Conservation (phyloP, 2,329 filamentous ascomycete species). For the Colletotrichum sp. region DNA sequence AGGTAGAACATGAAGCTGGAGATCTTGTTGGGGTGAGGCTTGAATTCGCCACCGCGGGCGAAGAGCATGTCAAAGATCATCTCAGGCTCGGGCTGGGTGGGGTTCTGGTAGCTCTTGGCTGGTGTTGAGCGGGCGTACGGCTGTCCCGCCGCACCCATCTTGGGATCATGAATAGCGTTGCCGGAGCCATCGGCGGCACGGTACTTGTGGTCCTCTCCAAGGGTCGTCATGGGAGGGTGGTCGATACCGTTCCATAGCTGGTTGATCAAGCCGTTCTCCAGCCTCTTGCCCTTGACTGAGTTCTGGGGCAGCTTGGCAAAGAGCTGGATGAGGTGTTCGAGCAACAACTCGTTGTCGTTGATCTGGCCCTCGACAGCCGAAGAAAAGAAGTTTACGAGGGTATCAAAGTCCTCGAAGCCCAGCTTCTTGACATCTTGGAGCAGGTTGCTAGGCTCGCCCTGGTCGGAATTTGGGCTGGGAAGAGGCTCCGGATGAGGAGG, state of each 20-base stretch:
- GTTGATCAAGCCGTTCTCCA: conserved; percentile 20
- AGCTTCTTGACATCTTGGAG: conserved; percentile 21
- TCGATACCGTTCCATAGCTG: conserved; percentile 23
- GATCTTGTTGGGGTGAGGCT: conserved; percentile 41
- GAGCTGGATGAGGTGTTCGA: conserved; percentile 22
- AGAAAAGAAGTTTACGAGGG: conserved; percentile 17
- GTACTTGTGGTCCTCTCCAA: conserved; percentile 21
- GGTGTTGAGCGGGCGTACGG: conserved; percentile 21
- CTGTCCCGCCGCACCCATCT: conserved; percentile 21
- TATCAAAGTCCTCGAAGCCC: conserved; percentile 23
- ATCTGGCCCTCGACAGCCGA: conserved; percentile 12
- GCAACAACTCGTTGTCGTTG: conserved; percentile 20
- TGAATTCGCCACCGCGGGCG: conserved; percentile 14
- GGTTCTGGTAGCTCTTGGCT: conserved; percentile 18
- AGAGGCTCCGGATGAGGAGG: not conserved
- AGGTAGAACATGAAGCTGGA: conserved; percentile 52
- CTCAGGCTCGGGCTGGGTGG: conserved; percentile 20
- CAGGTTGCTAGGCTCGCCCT: conserved; percentile 6
- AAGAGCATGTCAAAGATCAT: conserved; percentile 24
- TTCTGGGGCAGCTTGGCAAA: conserved; percentile 18
- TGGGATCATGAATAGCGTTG: conserved; percentile 20
- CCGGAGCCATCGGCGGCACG: conserved; percentile 23
- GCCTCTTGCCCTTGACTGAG: conserved; percentile 17
- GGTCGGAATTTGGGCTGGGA: not conserved
- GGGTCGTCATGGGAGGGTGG: conserved; percentile 21